These are phyloP conservation scores for Ophiocordyceps sinensis DNA, from an alignment of 2,329 filamentous ascomycete species.

Conservation along the genomic window DNA sequence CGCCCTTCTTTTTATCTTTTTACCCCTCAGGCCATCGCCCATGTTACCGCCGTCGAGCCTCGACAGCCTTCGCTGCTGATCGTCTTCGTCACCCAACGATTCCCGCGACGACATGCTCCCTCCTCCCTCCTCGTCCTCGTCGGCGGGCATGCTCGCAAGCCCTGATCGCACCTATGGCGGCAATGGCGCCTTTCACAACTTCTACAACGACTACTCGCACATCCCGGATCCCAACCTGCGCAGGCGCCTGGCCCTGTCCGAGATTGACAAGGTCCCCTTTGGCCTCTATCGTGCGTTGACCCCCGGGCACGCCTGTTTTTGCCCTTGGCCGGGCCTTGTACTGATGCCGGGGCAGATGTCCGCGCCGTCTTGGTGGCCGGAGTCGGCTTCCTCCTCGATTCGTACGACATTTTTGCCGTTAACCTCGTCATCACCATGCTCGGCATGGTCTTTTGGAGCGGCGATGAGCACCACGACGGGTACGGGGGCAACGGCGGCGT, in stretches of 20 bases:
- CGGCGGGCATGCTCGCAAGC: constrained; percentile 17
- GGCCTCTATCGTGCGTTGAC: constrained; percentile 45
- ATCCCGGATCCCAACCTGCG: constrained; percentile 62
- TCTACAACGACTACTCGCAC: constrained; percentile 53
- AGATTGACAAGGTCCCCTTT: constrained; percentile 68
- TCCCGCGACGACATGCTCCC: constrained; percentile 21
- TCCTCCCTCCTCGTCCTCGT: constrained; percentile 9
- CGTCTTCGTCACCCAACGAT: constrained; percentile 5
- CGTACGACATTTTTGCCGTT: constrained; percentile 72
- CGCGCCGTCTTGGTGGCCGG: constrained; percentile 63
- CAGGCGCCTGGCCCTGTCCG: constrained; percentile 58
- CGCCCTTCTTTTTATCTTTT: too few relatives aligned
- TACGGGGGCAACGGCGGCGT: constrained; percentile 38
- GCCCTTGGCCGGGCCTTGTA: neutral
- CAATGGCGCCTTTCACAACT: constrained; percentile 60
- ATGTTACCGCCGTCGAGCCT: constrained; percentile 12
- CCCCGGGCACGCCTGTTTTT: neutral
- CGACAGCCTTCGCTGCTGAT: constrained; percentile 4
- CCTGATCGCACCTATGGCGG: constrained; percentile 37
- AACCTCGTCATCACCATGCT: constrained; percentile 58
- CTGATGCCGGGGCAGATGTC: constrained; percentile 30
- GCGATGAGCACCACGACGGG: constrained; percentile 23
- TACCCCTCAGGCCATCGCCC: neutral
- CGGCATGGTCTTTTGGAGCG: constrained; percentile 63
- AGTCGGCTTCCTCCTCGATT: constrained; percentile 72